Evolutionary conservation across 2,329 filamentous ascomycete genomes (phyloP).

Genomic region (Pseudogymnoascus sp.): DNA sequence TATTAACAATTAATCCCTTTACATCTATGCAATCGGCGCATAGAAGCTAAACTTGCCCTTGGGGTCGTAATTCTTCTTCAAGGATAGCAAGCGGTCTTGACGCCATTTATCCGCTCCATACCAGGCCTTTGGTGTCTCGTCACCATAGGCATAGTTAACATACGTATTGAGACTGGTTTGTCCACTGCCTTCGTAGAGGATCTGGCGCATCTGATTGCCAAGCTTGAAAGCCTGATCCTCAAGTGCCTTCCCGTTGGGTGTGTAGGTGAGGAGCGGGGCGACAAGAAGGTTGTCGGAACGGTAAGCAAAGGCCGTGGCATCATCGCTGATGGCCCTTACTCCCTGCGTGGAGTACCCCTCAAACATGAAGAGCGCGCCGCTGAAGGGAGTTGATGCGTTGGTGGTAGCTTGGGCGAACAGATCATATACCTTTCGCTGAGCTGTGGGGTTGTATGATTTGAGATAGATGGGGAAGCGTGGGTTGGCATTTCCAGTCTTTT

Average conservation of each 20-base stretch:
- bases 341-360: constrained; percentile 45
- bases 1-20: not conserved
- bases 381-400: constrained; percentile 24
- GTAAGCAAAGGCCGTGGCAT: constrained; percentile 38
- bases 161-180: constrained; percentile 32
- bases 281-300: constrained; percentile 37
- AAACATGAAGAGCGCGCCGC: constrained; percentile 44
- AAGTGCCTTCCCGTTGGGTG: constrained; percentile 25
- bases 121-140: constrained; percentile 34
- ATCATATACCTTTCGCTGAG: constrained; percentile 23
- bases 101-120: constrained; percentile 46
- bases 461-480: constrained; percentile 21
- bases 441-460: constrained; percentile 17
- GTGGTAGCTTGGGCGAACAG: constrained; percentile 26
- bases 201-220: constrained; percentile 33
- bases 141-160: constrained; percentile 45
- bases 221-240: constrained; percentile 30
- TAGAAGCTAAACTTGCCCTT: constrained; percentile 37
- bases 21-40: constrained; percentile 29
- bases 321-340: constrained; percentile 31
- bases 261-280: constrained; percentile 33
- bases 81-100: constrained; percentile 33
- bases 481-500: constrained; percentile 22
- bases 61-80: constrained; percentile 45
- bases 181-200: constrained; percentile 31